Conservation (phyloP, 2,329 filamentous ascomycete genomes). For the Pseudogymnoascus sp. region DNA sequence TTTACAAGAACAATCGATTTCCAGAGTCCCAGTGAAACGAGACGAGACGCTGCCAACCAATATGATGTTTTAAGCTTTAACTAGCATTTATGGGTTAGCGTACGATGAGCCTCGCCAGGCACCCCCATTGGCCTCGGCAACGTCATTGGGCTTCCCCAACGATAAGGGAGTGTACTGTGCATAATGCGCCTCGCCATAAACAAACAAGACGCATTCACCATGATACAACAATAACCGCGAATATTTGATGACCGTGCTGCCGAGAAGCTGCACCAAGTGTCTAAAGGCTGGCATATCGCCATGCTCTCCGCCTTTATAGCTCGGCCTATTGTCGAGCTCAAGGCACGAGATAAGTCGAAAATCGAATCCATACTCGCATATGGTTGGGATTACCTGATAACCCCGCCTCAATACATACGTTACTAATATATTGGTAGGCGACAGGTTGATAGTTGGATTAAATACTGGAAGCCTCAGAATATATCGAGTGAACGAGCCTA, state of each 20-base stretch:
- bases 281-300: slow-evolving; percentile 28
- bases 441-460: slow-evolving; percentile 83
- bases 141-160: slow-evolving; percentile 2
- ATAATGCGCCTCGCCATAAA: neutral
- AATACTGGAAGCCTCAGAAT: slow-evolving; percentile 83
- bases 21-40: neutral
- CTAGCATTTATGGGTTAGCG: neutral
- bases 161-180: neutral
- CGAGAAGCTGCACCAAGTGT: neutral
- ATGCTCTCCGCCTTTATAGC: slow-evolving; percentile 99
- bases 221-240: neutral
- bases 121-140: neutral
- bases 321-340: slow-evolving; percentile 93
- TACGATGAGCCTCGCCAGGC: neutral
- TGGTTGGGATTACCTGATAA: slow-evolving; percentile 43
- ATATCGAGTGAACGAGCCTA: slow-evolving; percentile 74
- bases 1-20: neutral
- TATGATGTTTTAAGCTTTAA: neutral
- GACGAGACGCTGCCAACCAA: neutral
- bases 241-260: neutral
- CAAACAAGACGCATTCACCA: neutral
- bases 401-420: neutral
- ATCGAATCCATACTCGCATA: slow-evolving; percentile 94
- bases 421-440: slow-evolving; percentile 44
- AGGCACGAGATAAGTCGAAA: slow-evolving; percentile 88